These are phyloP conservation scores for Hordeum pubiflorum DNA, from an alignment of 202 grass and related monocot species.

Conservation along the genomic window DNA sequence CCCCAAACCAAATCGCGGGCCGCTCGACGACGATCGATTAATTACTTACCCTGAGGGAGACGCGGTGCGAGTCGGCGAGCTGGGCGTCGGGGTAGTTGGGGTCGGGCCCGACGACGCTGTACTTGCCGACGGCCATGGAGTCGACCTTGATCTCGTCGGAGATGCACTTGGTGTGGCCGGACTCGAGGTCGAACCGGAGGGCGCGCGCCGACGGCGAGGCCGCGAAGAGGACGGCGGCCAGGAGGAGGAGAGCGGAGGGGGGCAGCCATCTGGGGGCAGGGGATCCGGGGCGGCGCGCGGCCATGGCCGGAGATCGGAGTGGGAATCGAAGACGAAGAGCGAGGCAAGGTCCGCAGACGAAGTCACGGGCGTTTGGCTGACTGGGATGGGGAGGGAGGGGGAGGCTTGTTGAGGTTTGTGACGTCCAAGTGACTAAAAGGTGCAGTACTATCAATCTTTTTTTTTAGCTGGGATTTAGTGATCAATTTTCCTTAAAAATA, in stretches of 20 bases:
- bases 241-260: constrained; percentile 17
- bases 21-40: neutral
- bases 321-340: neutral
- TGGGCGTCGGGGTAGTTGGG: constrained; percentile 42
- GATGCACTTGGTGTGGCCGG: constrained; percentile 96
- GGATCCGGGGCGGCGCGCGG: constrained; percentile 22
- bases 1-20: neutral
- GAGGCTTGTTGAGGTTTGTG: neutral
- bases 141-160: constrained; percentile 89
- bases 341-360: neutral
- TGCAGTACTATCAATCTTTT: too few species aligned
- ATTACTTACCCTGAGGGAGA: constrained; percentile 68
- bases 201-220: neutral
- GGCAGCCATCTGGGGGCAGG: constrained; percentile 7
- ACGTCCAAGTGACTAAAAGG: neutral
- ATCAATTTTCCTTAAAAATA: too few species aligned
- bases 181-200: constrained; percentile 90
- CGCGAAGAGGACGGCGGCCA: constrained; percentile 14
- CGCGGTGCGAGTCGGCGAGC: constrained; percentile 73
- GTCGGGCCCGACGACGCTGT: constrained; percentile 57
- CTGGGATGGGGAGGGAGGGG: neutral
- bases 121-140: constrained; percentile 87
- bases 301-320: constrained; percentile 39
- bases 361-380: constrained; percentile 22
- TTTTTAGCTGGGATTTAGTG: too few species aligned